Conservation (phyloP, 1,284 basidiomycete genomes). For the Sanghuangporus weigelae region DNA sequence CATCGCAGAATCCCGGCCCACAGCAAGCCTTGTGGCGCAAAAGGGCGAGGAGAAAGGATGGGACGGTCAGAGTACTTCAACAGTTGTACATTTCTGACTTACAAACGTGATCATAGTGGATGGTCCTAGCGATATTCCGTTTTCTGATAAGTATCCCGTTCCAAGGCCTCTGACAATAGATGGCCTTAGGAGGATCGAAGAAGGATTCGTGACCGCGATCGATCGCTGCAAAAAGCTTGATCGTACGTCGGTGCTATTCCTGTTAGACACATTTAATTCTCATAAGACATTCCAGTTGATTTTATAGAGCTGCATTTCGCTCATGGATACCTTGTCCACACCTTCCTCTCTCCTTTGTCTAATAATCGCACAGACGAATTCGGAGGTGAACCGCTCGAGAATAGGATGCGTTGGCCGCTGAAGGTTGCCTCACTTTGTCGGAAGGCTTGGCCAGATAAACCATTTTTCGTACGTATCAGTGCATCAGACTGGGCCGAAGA, state of each 20-base stretch:
- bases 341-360: conserved; percentile 66
- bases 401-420: conserved; percentile 65
- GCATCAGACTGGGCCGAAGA: conserved; percentile 75
- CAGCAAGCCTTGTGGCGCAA: conserved; percentile 29
- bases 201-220: conserved; percentile 61
- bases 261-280: no score
- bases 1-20: conserved; percentile 22
- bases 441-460: conserved; percentile 54
- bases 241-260: conserved; percentile 37
- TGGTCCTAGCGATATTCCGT: conserved; percentile 51
- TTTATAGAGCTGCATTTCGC: conserved; percentile 77
- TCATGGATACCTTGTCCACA: conserved; percentile 62
- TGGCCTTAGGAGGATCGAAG: conserved; percentile 56
- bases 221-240: conserved; percentile 58
- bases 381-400: conserved; percentile 67
- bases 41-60: conserved; percentile 49
- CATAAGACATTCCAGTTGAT: conserved; percentile 56
- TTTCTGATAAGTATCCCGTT: conserved; percentile 39
- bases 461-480: conserved; percentile 71
- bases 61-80: conserved; percentile 35
- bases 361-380: conserved; percentile 68
- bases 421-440: conserved; percentile 51
- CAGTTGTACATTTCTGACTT: not conserved
- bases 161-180: conserved; percentile 50
- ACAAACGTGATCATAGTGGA: conserved; percentile 14